A percentile compares a stretch with the other conserved stretches of the same genome.
Evolutionary conservation across 169 alveolate genomes (phyloP).

Genomic region (Eimeria maxima): DNA sequence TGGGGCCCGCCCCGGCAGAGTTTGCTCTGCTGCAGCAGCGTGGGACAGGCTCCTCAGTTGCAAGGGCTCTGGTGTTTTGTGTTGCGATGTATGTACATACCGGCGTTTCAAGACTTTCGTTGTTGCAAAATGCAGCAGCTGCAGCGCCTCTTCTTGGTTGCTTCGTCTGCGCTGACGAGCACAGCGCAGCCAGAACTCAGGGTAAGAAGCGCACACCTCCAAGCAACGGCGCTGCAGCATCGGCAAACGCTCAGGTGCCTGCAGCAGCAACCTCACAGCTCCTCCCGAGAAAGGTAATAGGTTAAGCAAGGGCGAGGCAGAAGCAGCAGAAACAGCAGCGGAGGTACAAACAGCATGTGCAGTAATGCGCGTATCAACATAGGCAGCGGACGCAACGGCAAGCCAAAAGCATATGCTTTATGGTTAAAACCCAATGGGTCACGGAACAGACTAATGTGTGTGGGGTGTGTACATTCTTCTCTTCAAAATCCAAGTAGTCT

Average conservation of each 20-base stretch:
- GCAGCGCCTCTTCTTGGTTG: conserved; percentile 6
- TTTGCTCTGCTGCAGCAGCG: too few species aligned
- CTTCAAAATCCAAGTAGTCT: conserved; percentile 82
- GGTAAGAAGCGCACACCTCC: conserved; percentile 82
- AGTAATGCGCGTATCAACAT: background rate
- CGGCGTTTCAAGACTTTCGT: conserved; percentile 62
- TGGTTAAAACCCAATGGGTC: background rate
- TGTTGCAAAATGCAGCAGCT: conserved; percentile 74
- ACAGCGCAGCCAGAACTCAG: conserved; percentile 81
- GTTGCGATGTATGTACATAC: background rate
- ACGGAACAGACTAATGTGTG: background rate
- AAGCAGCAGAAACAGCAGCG: background rate
- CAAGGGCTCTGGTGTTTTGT: too few species aligned
- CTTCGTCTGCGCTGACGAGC: conserved; percentile 9
- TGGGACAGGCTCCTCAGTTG: too few species aligned
- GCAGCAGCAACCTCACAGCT: conserved; percentile 11
- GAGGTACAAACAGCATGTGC: background rate
- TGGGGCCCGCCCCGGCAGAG: too few species aligned
- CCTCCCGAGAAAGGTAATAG: background rate
- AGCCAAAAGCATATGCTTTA: background rate
- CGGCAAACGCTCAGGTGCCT: conserved; percentile 70
- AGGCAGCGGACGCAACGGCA: background rate
- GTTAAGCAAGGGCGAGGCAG: background rate
- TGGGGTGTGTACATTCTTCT: conserved; percentile 46
- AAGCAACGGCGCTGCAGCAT: conserved; percentile 79